A percentile compares a stretch with the other conserved stretches of the same genome.
Evolutionary conservation across 1,284 basidiomycete genomes (phyloP).

Genomic region (Microbotryum lychnidis-dioicae): DNA sequence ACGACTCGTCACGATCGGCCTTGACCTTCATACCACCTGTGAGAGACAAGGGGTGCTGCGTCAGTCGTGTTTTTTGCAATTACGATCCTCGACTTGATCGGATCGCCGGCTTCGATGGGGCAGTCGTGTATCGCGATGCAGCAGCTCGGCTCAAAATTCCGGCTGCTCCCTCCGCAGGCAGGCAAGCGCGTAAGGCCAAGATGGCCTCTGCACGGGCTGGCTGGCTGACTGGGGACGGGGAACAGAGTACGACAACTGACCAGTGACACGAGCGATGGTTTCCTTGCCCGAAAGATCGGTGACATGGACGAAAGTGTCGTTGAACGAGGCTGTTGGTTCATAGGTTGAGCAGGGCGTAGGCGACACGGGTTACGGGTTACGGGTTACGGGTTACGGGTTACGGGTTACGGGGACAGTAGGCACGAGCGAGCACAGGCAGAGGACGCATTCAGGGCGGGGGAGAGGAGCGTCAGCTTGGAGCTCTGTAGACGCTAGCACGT

Average conservation of each 20-base stretch:
- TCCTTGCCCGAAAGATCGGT: conserved; percentile 99
- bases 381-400: too few species aligned
- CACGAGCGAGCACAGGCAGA: neutral
- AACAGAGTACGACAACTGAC: conserved; percentile 45
- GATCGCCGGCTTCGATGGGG: too few species aligned
- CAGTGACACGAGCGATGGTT: conserved; percentile 96
- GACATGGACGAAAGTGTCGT: conserved; percentile 99
- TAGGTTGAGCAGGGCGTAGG: neutral
- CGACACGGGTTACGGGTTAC: neutral
- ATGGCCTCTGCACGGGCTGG: too few species aligned
- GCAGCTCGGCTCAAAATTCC: too few species aligned
- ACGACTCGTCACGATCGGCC: conserved; percentile 99
- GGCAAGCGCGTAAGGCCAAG: too few species aligned
- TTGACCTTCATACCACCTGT: conserved; percentile 99
- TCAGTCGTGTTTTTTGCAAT: too few species aligned
- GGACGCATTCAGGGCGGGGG: neutral
- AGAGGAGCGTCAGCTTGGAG: neutral
- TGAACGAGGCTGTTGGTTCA: conserved; percentile 53
- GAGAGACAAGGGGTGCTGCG: neutral
- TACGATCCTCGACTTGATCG: too few species aligned
- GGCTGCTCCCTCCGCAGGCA: too few species aligned
- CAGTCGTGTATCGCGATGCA: too few species aligned
- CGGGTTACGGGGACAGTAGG: neutral
- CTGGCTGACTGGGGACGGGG: too few species aligned
- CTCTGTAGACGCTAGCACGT: neutral